Conservation (phyloP, 495 filamentous ascomycete genomes). For the Symbiotaphrina buchneri region DNA sequence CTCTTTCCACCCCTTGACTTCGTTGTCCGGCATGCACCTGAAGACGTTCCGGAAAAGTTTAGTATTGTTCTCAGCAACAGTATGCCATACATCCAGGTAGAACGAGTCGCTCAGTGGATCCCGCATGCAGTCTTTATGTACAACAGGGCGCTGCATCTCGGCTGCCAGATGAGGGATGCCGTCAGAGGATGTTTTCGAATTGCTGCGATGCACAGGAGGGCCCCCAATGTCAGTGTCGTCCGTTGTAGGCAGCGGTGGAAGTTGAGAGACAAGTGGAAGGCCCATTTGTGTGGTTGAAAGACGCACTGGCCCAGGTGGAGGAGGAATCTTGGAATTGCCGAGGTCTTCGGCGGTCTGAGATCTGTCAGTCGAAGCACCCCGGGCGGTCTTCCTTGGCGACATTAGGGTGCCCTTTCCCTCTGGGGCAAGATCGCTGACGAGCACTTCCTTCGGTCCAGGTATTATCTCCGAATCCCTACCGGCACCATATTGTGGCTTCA, state of each 20-base stretch:
- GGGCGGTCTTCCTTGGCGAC: slow-evolving; percentile 5
- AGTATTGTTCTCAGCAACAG: slow-evolving; percentile 86
- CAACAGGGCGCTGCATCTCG: slow-evolving; percentile 39
- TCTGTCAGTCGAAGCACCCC: background rate
- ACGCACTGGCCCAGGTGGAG: slow-evolving; percentile 22
- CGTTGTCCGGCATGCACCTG: slow-evolving; percentile 87
- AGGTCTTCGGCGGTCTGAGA: background rate
- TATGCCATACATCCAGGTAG: slow-evolving; percentile 69
- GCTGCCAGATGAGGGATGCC: slow-evolving; percentile 32
- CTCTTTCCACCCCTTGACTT: slow-evolving; percentile 82
- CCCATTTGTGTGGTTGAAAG: slow-evolving; percentile 30
- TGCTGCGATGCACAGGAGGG: slow-evolving; percentile 22
- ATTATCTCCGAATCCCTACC: slow-evolving; percentile 47
- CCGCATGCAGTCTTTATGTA: slow-evolving; percentile 48
- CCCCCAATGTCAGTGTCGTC: slow-evolving; percentile 71
- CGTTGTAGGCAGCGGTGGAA: slow-evolving; percentile 37
- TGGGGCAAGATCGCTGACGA: slow-evolving; percentile 30
- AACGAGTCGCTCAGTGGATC: slow-evolving; percentile 73
- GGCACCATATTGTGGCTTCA: slow-evolving; percentile 26
- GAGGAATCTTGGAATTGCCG: slow-evolving; percentile 23
- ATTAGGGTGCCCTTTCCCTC: slow-evolving; percentile 35
- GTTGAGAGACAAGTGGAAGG: slow-evolving; percentile 33
- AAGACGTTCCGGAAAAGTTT: slow-evolving; percentile 84
- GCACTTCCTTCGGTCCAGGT: slow-evolving; percentile 34
- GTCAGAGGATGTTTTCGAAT: slow-evolving; percentile 17